Evolutionary conservation across 2,329 filamentous ascomycete genomes (phyloP).

Genomic region (Anisogramma anomala): DNA sequence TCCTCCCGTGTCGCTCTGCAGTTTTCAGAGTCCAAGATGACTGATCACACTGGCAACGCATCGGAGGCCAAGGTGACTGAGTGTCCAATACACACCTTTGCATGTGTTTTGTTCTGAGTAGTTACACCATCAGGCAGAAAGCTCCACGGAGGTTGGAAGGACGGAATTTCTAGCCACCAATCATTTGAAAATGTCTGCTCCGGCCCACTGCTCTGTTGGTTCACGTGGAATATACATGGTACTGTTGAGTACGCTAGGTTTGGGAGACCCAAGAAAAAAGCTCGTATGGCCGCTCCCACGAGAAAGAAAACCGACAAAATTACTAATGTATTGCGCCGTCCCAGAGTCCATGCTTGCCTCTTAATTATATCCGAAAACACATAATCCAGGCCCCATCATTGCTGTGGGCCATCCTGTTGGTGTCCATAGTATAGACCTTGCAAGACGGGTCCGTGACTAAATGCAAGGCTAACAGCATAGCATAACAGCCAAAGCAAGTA

Average conservation of each 20-base stretch:
- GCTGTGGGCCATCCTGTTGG: background rate
- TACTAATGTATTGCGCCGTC: slow-evolving; percentile 13
- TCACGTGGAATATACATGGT: slow-evolving; percentile 6
- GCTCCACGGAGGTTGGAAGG: slow-evolving; percentile 6
- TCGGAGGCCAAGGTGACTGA: too few relatives aligned
- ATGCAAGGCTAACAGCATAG: too few relatives aligned
- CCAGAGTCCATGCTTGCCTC: slow-evolving; percentile 6
- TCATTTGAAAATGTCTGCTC: slow-evolving; percentile 12
- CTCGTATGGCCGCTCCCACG: background rate
- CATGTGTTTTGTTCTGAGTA: background rate
- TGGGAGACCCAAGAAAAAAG: slow-evolving; percentile 1
- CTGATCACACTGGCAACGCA: too few relatives aligned
- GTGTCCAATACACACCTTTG: too few relatives aligned
- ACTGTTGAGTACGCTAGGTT: slow-evolving; percentile 1
- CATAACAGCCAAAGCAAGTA: too few relatives aligned
- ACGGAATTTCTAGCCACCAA: slow-evolving; percentile 14
- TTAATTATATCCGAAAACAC: slow-evolving; percentile 1
- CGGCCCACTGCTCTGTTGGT: slow-evolving; percentile 7
- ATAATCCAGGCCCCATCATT: too few relatives aligned
- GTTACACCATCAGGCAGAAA: background rate
- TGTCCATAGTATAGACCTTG: background rate
- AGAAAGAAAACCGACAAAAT: slow-evolving; percentile 2
- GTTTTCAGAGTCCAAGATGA: too few relatives aligned
- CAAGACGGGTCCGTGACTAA: too few relatives aligned
- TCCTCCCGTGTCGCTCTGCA: too few relatives aligned